phyloP scores from a whole-genome alignment of 768 basidiomycete species.

The Lactarius pseudohatsudake region DNA sequence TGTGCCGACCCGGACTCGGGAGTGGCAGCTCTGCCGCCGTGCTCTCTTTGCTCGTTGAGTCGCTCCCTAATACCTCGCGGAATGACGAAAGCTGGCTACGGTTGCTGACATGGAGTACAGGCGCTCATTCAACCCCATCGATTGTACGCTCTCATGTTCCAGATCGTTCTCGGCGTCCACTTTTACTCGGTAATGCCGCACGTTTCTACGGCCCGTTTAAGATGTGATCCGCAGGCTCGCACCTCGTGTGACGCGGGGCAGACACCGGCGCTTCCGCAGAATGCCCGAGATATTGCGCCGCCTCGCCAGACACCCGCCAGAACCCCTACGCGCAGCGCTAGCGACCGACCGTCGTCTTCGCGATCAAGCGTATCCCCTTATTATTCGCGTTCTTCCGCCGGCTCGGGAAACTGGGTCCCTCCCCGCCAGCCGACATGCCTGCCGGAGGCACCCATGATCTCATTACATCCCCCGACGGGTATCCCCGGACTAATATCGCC shows the following conservation, averaged over 20 bases:
- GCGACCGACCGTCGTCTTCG: slow-evolving; percentile 29
- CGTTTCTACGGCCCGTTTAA: slow-evolving; percentile 19
- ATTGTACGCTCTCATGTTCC: slow-evolving; percentile 19
- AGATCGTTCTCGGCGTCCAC: slow-evolving; percentile 15
- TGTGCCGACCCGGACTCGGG: slow-evolving; percentile 1
- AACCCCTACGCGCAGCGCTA: slow-evolving; percentile 15
- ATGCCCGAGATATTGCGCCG: slow-evolving; percentile 7
- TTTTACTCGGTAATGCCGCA: slow-evolving; percentile 19
- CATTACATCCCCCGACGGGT: slow-evolving; percentile 16
- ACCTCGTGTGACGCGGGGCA: slow-evolving; percentile 6
- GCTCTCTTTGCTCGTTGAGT: slow-evolving; percentile 27
- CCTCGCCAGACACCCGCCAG: not conserved
- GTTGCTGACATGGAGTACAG: slow-evolving; percentile 26
- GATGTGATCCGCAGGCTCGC: slow-evolving; percentile 19
- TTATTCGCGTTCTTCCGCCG: slow-evolving; percentile 22
- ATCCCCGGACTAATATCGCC: slow-evolving; percentile 24
- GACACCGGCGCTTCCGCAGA: slow-evolving; percentile 15
- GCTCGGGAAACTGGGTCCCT: slow-evolving; percentile 24
- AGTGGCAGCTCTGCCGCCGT: slow-evolving; percentile 4
- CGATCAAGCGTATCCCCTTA: slow-evolving; percentile 25
- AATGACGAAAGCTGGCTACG: not conserved
- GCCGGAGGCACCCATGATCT: slow-evolving; percentile 20
- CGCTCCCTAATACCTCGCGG: slow-evolving; percentile 8
- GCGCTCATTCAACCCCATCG: slow-evolving; percentile 16
- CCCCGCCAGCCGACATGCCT: slow-evolving; percentile 24